phyloP scores from a whole-genome alignment of 495 filamentous ascomycete genomes.

The Neurospora sp. region DNA sequence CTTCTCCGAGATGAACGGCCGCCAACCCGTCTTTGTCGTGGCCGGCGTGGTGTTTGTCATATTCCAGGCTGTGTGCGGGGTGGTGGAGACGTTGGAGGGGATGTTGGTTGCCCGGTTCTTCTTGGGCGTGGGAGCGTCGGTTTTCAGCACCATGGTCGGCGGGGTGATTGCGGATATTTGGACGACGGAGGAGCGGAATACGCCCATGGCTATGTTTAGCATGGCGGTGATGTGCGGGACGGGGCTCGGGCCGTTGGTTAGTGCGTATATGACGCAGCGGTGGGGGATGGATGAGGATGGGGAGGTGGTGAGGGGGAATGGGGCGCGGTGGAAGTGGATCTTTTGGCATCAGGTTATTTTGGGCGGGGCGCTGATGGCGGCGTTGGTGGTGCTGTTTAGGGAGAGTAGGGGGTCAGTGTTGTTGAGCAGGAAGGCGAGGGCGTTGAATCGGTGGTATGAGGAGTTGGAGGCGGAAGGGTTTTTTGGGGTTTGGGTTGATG shows the following conservation, averaged over 20 bases:
- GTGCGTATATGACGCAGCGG: slow-evolving; percentile 57
- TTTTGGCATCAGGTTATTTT: slow-evolving; percentile 80
- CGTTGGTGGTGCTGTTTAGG: slow-evolving; percentile 57
- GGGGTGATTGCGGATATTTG: slow-evolving; percentile 88
- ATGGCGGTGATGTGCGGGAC: slow-evolving; percentile 70
- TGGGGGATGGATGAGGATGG: slow-evolving; percentile 5
- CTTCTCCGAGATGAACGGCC: slow-evolving; percentile 79
- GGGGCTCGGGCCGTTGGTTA: slow-evolving; percentile 66
- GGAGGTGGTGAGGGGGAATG: not conserved
- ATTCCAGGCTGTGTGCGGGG: slow-evolving; percentile 66
- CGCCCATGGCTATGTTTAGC: slow-evolving; percentile 82
- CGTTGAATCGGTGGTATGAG: slow-evolving; percentile 74
- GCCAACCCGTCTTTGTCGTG: slow-evolving; percentile 68
- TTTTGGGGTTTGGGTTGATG: slow-evolving; percentile 42
- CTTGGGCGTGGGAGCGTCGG: slow-evolving; percentile 62
- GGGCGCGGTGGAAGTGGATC: slow-evolving; percentile 69
- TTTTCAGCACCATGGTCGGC: slow-evolving; percentile 88
- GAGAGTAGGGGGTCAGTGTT: slow-evolving; percentile 81
- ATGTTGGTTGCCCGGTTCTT: slow-evolving; percentile 72
- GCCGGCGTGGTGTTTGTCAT: slow-evolving; percentile 58
- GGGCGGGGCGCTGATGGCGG: slow-evolving; percentile 49
- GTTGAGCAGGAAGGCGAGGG: slow-evolving; percentile 62
- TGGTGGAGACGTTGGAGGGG: slow-evolving; percentile 59
- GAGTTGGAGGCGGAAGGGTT: slow-evolving; percentile 56
- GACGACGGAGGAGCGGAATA: slow-evolving; percentile 67